These are phyloP conservation scores for Fusarium ramigenum DNA, from an alignment of 2,329 filamentous ascomycete species.

Conservation along the genomic window DNA sequence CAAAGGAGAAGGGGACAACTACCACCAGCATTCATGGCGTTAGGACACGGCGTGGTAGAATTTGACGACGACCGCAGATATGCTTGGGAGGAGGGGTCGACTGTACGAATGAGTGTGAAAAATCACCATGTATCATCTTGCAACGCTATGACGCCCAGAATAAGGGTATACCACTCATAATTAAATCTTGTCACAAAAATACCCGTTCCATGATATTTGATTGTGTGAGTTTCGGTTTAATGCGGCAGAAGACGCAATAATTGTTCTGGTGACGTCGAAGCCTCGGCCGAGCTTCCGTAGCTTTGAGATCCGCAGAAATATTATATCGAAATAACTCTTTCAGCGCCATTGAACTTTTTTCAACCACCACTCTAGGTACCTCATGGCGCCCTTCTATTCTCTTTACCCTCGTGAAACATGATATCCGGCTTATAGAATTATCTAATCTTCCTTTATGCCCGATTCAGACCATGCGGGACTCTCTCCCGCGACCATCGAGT, in stretches of 20 bases:
- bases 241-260: slow-evolving; percentile 13
- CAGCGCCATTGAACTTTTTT: neutral
- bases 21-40: slow-evolving; percentile 42
- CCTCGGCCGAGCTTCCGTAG: slow-evolving; percentile 22
- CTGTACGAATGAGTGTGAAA: slow-evolving; percentile 33
- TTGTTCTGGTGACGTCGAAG: slow-evolving; percentile 31
- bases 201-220: neutral
- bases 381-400: neutral
- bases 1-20: slow-evolving; percentile 1
- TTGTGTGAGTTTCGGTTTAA: slow-evolving; percentile 2
- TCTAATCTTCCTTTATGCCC: slow-evolving; percentile 53
- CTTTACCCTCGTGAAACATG: slow-evolving; percentile 35
- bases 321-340: slow-evolving; percentile 19
- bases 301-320: slow-evolving; percentile 31
- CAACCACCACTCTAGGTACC: neutral
- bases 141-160: slow-evolving; percentile 19
- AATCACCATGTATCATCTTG: slow-evolving; percentile 40
- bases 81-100: slow-evolving; percentile 32
- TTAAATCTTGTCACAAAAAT: slow-evolving; percentile 6
- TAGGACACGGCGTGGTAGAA: slow-evolving; percentile 35
- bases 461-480: slow-evolving; percentile 64
- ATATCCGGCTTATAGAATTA: slow-evolving; percentile 24
- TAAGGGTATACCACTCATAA: slow-evolving; percentile 38
- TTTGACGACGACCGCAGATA: slow-evolving; percentile 21
- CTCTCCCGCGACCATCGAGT: slow-evolving; percentile 84